Conservation (phyloP, 1,284 basidiomycete genomes). For the Lentinus polychrous region DNA sequence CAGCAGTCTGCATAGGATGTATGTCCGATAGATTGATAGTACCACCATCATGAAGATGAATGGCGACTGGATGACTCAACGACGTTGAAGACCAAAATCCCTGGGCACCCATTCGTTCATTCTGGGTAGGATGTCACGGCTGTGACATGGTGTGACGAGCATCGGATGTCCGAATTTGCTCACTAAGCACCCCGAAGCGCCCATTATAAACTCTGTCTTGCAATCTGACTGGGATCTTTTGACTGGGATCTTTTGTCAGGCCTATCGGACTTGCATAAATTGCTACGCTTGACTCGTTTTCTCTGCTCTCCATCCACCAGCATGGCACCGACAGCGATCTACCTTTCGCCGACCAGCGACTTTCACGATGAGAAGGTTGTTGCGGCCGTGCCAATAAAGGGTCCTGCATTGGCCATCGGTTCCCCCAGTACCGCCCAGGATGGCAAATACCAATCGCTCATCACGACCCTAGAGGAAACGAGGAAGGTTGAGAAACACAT, state of each 20-base stretch:
- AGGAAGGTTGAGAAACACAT: slow-evolving; percentile 63
- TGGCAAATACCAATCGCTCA: slow-evolving; percentile 65
- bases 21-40: background rate
- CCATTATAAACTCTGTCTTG: background rate
- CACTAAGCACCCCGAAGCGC: slow-evolving; percentile 1
- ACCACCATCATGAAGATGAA: background rate
- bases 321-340: slow-evolving; percentile 61
- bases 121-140: background rate
- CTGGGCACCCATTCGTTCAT: background rate
- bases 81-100: background rate
- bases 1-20: too few relatives aligned
- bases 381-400: slow-evolving; percentile 23
- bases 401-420: slow-evolving; percentile 59
- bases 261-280: background rate
- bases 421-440: slow-evolving; percentile 68
- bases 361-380: slow-evolving; percentile 11
- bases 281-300: background rate
- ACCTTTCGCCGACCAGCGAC: slow-evolving; percentile 19
- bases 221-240: background rate
- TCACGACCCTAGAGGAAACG: slow-evolving; percentile 48
- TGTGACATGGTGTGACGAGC: background rate
- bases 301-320: background rate
- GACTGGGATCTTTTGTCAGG: background rate
- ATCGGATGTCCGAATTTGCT: background rate
- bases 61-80: slow-evolving; percentile 1